Conservation (phyloP, 208 protist genomes). For the Spongospora subterranea region DNA sequence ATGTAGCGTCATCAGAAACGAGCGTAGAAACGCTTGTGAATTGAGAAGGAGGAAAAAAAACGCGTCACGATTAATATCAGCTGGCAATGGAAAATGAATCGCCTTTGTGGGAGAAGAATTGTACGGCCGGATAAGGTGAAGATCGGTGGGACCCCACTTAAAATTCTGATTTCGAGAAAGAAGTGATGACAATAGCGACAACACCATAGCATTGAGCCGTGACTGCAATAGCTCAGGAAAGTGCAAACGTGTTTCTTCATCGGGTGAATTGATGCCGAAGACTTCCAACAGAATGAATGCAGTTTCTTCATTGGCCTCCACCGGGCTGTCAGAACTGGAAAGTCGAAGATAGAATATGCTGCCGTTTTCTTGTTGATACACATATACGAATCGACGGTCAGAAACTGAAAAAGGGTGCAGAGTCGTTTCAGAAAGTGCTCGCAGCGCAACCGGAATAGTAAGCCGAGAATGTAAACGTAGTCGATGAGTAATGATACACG, state of each 20-base stretch:
- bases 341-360: not conserved
- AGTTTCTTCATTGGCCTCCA: not conserved
- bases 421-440: not conserved
- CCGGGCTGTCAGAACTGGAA: not conserved
- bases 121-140: not conserved
- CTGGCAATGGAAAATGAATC: not conserved
- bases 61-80: not conserved
- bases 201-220: not conserved
- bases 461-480: not conserved
- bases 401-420: not conserved
- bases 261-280: not conserved
- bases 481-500: not conserved
- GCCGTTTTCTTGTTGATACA: not conserved
- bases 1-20: not conserved
- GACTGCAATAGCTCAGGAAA: not conserved
- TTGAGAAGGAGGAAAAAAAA: not conserved
- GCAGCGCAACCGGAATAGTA: not conserved
- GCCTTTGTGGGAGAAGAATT: not conserved
- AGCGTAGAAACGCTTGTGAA: not conserved
- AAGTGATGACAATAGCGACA: not conserved
- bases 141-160: not conserved
- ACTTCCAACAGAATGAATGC: not conserved
- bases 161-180: slow-evolving; percentile 10
- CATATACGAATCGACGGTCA: slow-evolving; percentile 32
- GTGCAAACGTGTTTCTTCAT: not conserved